A percentile compares a stretch with the other conserved stretches of the same genome.
These are phyloP conservation scores for Metschnikowia chrysomelidarum DNA, from an alignment of 805 yeast genomes.

Conservation along the genomic window DNA sequence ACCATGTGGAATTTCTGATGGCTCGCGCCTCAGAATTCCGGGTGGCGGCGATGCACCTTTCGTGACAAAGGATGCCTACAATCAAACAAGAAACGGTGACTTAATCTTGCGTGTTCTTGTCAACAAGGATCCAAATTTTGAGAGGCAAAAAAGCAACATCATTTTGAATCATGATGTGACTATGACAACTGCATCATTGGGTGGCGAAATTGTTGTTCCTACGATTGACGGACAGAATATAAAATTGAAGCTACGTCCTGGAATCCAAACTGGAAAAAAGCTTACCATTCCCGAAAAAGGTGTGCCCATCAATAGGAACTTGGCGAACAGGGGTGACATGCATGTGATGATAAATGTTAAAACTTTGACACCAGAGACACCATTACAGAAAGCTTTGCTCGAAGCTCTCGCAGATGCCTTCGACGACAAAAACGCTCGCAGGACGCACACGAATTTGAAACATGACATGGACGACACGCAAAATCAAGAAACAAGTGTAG, in stretches of 20 bases:
- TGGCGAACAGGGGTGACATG: slow-evolving; percentile 72
- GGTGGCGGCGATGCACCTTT: slow-evolving; percentile 90
- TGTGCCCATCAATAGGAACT: slow-evolving; percentile 60
- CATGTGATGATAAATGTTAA: slow-evolving; percentile 70
- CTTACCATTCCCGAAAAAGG: slow-evolving; percentile 85
- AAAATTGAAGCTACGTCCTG: slow-evolving; percentile 77
- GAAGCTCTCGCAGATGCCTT: slow-evolving; percentile 94
- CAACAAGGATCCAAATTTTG: slow-evolving; percentile 67
- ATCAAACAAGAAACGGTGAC: slow-evolving; percentile 78
- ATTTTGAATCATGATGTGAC: slow-evolving; percentile 66
- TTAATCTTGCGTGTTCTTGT: slow-evolving; percentile 80
- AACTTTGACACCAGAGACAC: slow-evolving; percentile 70
- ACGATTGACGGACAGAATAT: slow-evolving; percentile 79
- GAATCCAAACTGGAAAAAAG: slow-evolving; percentile 73
- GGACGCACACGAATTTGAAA: slow-evolving; percentile 51
- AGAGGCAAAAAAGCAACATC: slow-evolving; percentile 65
- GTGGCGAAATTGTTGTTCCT: slow-evolving; percentile 89
- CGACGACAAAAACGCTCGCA: slow-evolving; percentile 74
- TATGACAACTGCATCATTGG: slow-evolving; percentile 95
- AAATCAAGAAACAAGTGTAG: slow-evolving; percentile 22
- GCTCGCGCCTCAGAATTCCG: slow-evolving; percentile 76
- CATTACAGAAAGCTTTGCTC: slow-evolving; percentile 82
- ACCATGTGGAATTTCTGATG: slow-evolving; percentile 88
- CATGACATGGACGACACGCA: slow-evolving; percentile 28
- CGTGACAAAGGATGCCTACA: slow-evolving; percentile 68